Conservation (phyloP, 805 yeast species). For the Pichia insulana region DNA sequence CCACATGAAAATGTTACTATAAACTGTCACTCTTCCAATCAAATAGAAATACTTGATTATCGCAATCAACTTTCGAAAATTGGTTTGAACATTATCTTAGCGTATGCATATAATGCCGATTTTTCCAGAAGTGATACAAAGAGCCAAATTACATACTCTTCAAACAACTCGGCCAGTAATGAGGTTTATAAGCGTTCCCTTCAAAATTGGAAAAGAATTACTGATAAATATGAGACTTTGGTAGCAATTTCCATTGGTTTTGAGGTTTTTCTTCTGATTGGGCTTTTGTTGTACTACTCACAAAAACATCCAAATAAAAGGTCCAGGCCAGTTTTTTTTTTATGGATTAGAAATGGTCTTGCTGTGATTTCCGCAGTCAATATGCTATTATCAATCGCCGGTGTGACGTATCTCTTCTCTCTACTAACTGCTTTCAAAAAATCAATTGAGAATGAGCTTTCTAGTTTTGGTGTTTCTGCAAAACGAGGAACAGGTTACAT, state of each 20-base stretch:
- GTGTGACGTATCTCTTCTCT: constrained; percentile 11
- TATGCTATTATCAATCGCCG: constrained; percentile 24
- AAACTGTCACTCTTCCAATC: constrained; percentile 15
- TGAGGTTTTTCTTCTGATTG: constrained; percentile 25
- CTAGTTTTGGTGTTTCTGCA: constrained; percentile 39
- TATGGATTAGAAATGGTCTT: constrained; percentile 28
- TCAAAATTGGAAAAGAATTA: constrained; percentile 11
- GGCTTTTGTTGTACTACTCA: constrained; percentile 31
- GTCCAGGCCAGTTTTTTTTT: neutral
- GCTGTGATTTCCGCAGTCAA: constrained; percentile 16
- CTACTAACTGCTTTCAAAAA: constrained; percentile 15
- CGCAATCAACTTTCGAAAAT: constrained; percentile 30
- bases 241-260: constrained; percentile 16
- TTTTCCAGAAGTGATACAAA: neutral
- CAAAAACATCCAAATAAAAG: constrained; percentile 20
- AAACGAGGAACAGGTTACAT: constrained; percentile 34
- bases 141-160: neutral
- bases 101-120: constrained; percentile 35
- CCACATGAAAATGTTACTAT: constrained; percentile 4
- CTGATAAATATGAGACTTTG: neutral
- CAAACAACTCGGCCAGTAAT: constrained; percentile 17
- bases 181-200: constrained; percentile 21
- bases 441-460: constrained; percentile 28
- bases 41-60: constrained; percentile 35
- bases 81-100: constrained; percentile 36